Percentiles rank a stretch among this genome's conserved stretches.
phyloP scores from a whole-genome alignment of 2,329 filamentous ascomycete genomes.

The Coniochaeta pulveracea region DNA sequence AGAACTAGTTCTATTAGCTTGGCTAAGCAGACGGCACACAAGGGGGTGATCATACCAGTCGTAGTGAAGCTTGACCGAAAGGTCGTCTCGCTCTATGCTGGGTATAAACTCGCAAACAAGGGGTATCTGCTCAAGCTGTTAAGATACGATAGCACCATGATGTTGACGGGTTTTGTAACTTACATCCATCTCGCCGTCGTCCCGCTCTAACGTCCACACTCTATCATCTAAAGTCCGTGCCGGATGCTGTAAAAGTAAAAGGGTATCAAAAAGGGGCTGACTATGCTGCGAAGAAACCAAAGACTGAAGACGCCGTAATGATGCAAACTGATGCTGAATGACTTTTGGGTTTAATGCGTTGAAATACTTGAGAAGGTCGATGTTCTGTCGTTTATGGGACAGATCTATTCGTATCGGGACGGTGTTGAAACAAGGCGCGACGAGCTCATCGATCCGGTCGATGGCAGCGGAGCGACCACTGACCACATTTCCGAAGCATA shows the following conservation, averaged over 20 bases:
- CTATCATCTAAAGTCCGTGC: conserved; percentile 39
- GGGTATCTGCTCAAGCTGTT: conserved; percentile 39
- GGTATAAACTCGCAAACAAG: conserved; percentile 67
- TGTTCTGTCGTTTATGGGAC: conserved; percentile 32
- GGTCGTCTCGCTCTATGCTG: conserved; percentile 31
- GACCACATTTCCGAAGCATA: conserved; percentile 83
- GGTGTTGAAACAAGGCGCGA: conserved; percentile 92
- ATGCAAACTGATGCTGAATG: conserved; percentile 61
- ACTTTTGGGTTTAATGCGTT: conserved; percentile 51
- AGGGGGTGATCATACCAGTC: conserved; percentile 26
- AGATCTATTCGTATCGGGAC: conserved; percentile 57
- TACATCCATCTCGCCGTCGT: conserved; percentile 57
- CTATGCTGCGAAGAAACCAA: conserved; percentile 27
- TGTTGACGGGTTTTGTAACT: conserved; percentile 15
- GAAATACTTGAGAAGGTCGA: conserved; percentile 46
- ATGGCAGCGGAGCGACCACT: conserved; percentile 62
- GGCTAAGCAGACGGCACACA: not conserved
- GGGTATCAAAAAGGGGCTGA: conserved; percentile 60
- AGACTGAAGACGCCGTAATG: conserved; percentile 59
- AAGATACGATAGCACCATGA: not conserved
- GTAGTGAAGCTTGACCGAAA: conserved; percentile 54
- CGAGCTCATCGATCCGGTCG: conserved; percentile 55
- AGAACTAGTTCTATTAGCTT: conserved; percentile 6
- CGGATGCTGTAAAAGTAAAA: conserved; percentile 67
- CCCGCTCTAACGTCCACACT: conserved; percentile 45